Base-by-base conservation (phyloP, 2,329 filamentous ascomycete species). In the Trichoderma oligosporum region DNA sequence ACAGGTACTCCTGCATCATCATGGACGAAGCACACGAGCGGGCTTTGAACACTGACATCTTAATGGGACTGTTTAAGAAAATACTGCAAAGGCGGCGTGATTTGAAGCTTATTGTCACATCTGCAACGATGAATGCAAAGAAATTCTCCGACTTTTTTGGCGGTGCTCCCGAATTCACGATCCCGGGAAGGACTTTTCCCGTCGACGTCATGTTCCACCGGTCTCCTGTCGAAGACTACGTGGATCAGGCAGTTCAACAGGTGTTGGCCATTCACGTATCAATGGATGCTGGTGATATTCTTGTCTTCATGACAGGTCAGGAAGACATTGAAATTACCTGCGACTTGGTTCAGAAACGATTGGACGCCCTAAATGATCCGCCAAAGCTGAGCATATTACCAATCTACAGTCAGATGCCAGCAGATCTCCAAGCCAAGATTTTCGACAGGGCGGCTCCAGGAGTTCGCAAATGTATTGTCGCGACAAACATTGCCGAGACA, bases 11-110 rank as follows among this genome's bases (percentile, higher is more conserved):
- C 12, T 97, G 92, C 70, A 91, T 99, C 66, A 99, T 99, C 73
- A 99, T 99, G 94, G 94, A 99, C 69, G 94, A 99, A 76, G 95
- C 94, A 4, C 94, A 99, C 80, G 94, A 99, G 73, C 84, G 94
- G 71, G 93, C 94, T 1, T 76, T 99, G 48, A 97, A 99, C 68
- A 99, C 94, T 0, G 94, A 99, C 71, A 93, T 99, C 16, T 76
- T 99, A 12, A 96, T 99, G 89, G 94, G 94, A 0, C 76, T 99
- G 25, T 93, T 99, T 76, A 99, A 97, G 72, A 99, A 99, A 74
- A 93, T 99, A 4, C 76, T 99, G 45, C 88, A 93, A 61, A 82
- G 93, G 52, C 83, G 95, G 60, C 83, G 91, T 66, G 94, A 99
- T 67, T 78, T 99, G 46, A 99, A 97, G 72, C 78, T 99, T 46